Evolutionary conservation across 805 yeast genomes (phyloP), one percentile per base, ranked within the genome.

Genomic region (Yamadazyma endophytica): DNA sequence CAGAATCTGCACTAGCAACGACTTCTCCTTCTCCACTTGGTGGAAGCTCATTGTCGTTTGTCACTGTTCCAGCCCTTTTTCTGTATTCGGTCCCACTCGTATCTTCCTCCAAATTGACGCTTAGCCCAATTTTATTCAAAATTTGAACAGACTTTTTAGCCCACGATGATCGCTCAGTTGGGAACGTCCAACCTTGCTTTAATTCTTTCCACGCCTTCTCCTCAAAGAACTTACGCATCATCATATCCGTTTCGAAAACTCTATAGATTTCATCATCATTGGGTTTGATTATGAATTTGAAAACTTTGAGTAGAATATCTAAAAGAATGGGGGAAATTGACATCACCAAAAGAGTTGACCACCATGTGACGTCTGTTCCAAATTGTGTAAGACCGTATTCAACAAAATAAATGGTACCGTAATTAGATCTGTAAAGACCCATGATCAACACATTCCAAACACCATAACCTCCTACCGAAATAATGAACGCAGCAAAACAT

Each of bases 391-490:
- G 64, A 2, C 92, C 95, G 39, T 73, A 68, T 6, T 68, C 64
- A 2, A 84, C 96, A 52, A 74, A 84, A 56, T 75, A 88, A 9
- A 84, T 83, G 33, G 75, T 60, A 20, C 69, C 67, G 31, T 50
- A 73, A 50, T 60, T 73, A 43, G 50, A 56, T 47, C 56, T 63
- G 52, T 85, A 82, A n/a, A 89, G 58, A 3, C 69, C 71, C 50
- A 89, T 84, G 28, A 90, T 72, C 17, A 88, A 54, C 33, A 83
- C 68, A 53, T 85, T 79, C 96, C 97, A 92, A 9, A 79, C 45
- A 6, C 83, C 59, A 80, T 94, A 92, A 1, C 97, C 98, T 15
- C 80, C 76, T 19, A 79, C 79, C 0, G 96, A 85, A 11, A 88
- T 67, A 9, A 73, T 49, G 39, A 79, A 70, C 1, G 92, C 77